phyloP scores from a whole-genome alignment of 352 stramenopile genomes.

The Globisporangium paroecandrum region DNA sequence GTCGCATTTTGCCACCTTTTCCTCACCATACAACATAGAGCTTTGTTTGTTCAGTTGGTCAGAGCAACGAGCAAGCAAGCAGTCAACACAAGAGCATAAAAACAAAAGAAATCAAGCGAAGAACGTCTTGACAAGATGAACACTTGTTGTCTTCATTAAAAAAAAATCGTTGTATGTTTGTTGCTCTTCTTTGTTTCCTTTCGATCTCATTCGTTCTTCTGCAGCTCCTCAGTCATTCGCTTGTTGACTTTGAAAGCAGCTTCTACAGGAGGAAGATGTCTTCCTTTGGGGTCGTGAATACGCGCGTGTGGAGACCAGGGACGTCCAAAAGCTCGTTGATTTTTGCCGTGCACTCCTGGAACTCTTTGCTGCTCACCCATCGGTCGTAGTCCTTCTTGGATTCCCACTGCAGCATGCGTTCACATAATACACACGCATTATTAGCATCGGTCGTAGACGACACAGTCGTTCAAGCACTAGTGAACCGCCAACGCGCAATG shows the following conservation, averaged over 20 bases:
- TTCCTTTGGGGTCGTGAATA: constrained; percentile 77
- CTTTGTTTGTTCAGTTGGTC: constrained; percentile 9
- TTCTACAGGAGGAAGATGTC: constrained; percentile 80
- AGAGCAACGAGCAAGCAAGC: constrained; percentile 1
- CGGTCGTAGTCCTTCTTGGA: constrained; percentile 79
- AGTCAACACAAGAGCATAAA: constrained; percentile 1
- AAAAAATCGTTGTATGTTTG: neutral
- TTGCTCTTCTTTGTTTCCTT: neutral
- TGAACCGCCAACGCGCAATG: neutral
- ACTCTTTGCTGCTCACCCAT: constrained; percentile 75
- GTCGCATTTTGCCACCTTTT: neutral
- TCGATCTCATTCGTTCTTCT: neutral
- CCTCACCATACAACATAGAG: constrained; percentile 7
- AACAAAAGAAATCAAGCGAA: neutral
- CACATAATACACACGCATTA: constrained; percentile 1
- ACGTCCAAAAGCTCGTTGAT: constrained; percentile 86
- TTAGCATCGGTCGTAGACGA: neutral
- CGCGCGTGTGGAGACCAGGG: constrained; percentile 72
- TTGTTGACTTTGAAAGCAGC: neutral
- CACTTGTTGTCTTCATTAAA: neutral
- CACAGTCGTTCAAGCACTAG: neutral
- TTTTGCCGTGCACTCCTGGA: constrained; percentile 70
- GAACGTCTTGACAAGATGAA: neutral
- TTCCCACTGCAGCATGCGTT: constrained; percentile 42
- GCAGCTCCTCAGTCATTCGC: neutral